These are phyloP conservation scores for Arthrinium puccinioides DNA, from an alignment of 2,329 filamentous ascomycete species.

Conservation along the genomic window DNA sequence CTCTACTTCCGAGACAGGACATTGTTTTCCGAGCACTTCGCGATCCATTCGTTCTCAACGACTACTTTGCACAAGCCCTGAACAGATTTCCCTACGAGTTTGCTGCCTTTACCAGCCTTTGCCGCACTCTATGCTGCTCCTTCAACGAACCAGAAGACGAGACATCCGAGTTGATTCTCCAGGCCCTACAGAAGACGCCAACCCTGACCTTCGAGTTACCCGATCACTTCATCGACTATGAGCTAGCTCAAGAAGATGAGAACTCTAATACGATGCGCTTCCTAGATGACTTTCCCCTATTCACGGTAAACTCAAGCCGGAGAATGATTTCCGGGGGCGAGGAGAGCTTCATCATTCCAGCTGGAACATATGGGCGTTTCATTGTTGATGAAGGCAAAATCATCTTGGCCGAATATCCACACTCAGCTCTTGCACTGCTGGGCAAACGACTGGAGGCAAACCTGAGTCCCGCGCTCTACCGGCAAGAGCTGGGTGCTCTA, in stretches of 20 bases:
- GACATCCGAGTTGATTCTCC: constrained; percentile 41
- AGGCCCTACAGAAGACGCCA: constrained; percentile 61
- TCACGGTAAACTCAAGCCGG: constrained; percentile 40
- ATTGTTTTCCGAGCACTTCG: constrained; percentile 37
- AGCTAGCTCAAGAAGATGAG: constrained; percentile 76
- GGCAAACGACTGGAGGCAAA: constrained; percentile 69
- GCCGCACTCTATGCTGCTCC: constrained; percentile 55
- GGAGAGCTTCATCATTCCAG: constrained; percentile 54
- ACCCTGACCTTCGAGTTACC: constrained; percentile 76
- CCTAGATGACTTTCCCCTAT: constrained; percentile 54
- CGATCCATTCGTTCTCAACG: constrained; percentile 49
- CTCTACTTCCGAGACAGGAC: constrained; percentile 30
- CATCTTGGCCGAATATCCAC: constrained; percentile 69
- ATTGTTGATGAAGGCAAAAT: constrained; percentile 71
- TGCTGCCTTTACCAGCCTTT: constrained; percentile 67
- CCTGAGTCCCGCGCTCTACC: constrained; percentile 47
- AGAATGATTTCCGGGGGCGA: constrained; percentile 35
- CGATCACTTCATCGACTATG: constrained; percentile 63
- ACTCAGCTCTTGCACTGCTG: constrained; percentile 74
- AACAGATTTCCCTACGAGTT: constrained; percentile 83
- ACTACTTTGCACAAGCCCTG: constrained; percentile 60
- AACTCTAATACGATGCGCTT: constrained; percentile 75
- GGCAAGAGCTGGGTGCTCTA: constrained; percentile 44
- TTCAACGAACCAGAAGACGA: constrained; percentile 24
- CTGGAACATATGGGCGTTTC: constrained; percentile 62